phyloP scores from a whole-genome alignment of 2,329 filamentous ascomycete genomes.

The Colletotrichum scovillei region DNA sequence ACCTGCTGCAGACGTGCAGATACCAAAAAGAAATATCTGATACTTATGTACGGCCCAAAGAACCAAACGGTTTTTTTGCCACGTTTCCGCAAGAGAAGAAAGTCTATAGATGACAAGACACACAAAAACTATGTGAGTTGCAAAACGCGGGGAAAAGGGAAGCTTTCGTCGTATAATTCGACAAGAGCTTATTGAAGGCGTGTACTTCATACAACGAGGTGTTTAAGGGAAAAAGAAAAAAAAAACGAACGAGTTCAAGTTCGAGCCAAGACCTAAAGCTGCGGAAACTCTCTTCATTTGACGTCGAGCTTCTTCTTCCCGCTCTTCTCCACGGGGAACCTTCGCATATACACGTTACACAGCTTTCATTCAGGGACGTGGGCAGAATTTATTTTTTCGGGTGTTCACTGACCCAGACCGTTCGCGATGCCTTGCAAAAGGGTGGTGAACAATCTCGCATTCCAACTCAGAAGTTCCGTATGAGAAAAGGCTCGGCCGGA shows the following conservation, averaged over 20 bases:
- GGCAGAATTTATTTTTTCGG: background rate
- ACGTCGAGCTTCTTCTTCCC: background rate
- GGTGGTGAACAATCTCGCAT: background rate
- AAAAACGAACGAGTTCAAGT: background rate
- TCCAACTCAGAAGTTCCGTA: background rate
- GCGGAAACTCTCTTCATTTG: slow-evolving; percentile 3
- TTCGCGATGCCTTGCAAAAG: background rate
- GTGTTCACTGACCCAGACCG: background rate
- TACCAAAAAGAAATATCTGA: too few relatives aligned
- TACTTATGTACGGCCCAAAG: too few relatives aligned
- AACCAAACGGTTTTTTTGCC: slow-evolving; percentile 1
- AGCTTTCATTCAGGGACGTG: background rate
- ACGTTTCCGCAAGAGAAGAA: slow-evolving; percentile 11
- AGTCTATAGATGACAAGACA: background rate
- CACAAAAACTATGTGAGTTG: background rate
- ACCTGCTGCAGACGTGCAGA: background rate
- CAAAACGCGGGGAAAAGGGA: slow-evolving; percentile 6
- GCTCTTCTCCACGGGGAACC: background rate
- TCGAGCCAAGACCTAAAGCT: background rate
- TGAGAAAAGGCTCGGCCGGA: background rate
- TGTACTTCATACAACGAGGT: background rate
- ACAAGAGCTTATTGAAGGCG: background rate
- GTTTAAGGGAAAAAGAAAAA: background rate
- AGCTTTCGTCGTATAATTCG: background rate
- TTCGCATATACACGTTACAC: background rate